Evolutionary conservation across 2,329 filamentous ascomycete genomes (phyloP).

Genomic region (Chaetomium strumarium): DNA sequence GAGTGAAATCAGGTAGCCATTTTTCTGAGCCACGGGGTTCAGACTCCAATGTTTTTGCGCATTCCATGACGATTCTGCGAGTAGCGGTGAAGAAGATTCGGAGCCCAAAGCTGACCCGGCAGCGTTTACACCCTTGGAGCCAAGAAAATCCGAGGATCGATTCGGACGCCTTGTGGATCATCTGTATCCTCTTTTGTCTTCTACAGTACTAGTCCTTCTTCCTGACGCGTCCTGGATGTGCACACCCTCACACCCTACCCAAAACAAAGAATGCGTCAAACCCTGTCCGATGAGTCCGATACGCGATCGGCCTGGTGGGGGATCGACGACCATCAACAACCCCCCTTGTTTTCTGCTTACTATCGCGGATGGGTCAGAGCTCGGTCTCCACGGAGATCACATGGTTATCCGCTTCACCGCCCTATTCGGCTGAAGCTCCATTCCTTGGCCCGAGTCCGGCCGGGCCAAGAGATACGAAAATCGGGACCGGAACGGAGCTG

Average conservation of each 20-base stretch:
- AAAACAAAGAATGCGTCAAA: neutral
- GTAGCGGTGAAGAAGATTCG: slow-evolving; percentile 18
- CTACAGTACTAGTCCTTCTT: neutral
- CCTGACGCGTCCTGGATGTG: neutral
- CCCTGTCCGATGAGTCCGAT: no score
- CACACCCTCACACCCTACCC: neutral
- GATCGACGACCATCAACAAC: no score
- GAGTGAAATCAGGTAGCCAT: neutral
- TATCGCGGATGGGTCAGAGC: no score
- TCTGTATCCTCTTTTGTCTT: neutral
- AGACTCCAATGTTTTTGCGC: neutral
- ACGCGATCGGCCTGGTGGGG: no score
- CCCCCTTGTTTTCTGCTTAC: no score
- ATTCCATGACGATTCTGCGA: slow-evolving; percentile 1
- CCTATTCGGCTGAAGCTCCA: neutral
- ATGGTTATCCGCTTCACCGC: no score
- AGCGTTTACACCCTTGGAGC: slow-evolving; percentile 16
- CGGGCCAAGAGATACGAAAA: neutral
- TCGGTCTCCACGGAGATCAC: no score
- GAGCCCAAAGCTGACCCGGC: slow-evolving; percentile 4
- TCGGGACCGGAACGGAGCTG: neutral
- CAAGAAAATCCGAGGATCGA: slow-evolving; percentile 19
- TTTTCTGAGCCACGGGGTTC: neutral
- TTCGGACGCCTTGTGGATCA: slow-evolving; percentile 10
- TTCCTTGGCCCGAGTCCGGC: neutral